Evolutionary conservation across 257 asterid species (phyloP), one percentile per base, ranked within the genome.

Genomic region (Cinchona pubescens): DNA sequence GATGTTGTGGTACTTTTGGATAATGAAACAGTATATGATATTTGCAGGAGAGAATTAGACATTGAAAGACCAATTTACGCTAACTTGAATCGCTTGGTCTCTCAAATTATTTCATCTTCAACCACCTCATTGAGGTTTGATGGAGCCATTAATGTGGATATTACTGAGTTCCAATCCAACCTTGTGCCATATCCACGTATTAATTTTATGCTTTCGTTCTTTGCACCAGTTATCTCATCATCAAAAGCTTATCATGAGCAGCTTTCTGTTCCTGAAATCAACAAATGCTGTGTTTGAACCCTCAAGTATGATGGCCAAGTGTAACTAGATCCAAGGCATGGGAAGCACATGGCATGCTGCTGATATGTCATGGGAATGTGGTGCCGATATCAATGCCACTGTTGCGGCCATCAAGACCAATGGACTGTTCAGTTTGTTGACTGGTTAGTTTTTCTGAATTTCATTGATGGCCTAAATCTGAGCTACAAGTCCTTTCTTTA

Each of bases 1-100:
- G 79, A 75, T 75, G 79, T 75, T 53, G 72, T 66, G 13, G 73
- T 75, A n/a, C 73, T 75, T 75, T 37, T 75, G 64, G 79, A 75
- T 66, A 75, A 75, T 38, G 79, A 75, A 51, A 73, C 79, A 65
- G 65, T 75, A 64, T 75, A 75, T 51, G 79, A 75, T 38, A 65
- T 75, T 48, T 75, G 79, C 79, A 75, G n/a, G n/a, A n/a, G n/a
- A n/a, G n/a, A n/a, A n/a, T n/a, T n/a, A n/a, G n/a, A n/a, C n/a
- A n/a, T n/a, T 25, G 79, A 75, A 40, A 65, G 79, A 75, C 79
- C 73, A 1, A 64, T 66, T 25, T 65, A 75, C 72, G 49, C 73
- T 45, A 75, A 75, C 64, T 49, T 75, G 65, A 75, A 75, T 67
- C 79, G 79, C 32, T 66, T 75, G 63, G 65, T 75, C 56, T 64